phyloP scores from a whole-genome alignment of 2,329 filamentous ascomycete species.

The Arthrobotrys conoides region DNA sequence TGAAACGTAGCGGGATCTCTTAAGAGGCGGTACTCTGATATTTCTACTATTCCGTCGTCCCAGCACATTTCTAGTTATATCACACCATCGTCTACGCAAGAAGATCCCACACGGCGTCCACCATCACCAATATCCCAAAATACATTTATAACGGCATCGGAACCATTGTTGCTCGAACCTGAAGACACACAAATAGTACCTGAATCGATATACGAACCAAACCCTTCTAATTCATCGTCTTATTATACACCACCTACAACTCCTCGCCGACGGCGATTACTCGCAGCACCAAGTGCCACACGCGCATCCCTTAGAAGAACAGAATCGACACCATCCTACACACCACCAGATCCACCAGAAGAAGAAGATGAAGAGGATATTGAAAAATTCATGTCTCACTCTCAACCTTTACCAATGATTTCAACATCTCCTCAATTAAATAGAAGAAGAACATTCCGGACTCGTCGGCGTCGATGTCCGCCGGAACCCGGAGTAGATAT shows the following conservation, averaged over 20 bases:
- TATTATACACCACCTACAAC: conserved; percentile 39
- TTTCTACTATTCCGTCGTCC: conserved; percentile 44
- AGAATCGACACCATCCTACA: conserved; percentile 55
- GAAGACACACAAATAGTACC: conserved; percentile 7
- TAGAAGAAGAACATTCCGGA: conserved; percentile 29
- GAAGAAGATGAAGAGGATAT: conserved; percentile 32
- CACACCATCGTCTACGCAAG: conserved; percentile 47
- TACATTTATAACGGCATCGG: not conserved
- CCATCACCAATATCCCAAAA: not conserved
- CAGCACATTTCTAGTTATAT: conserved; percentile 37
- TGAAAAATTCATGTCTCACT: conserved; percentile 37
- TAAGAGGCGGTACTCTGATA: conserved; percentile 59
- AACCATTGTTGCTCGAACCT: conserved; percentile 1
- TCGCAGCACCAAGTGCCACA: conserved; percentile 36
- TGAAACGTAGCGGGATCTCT: conserved; percentile 58
- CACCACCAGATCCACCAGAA: conserved; percentile 37
- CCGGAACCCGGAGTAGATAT: conserved; percentile 51
- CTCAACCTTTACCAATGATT: conserved; percentile 46
- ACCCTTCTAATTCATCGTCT: conserved; percentile 22
- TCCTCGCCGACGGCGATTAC: conserved; percentile 47
- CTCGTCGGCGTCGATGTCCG: conserved; percentile 45
- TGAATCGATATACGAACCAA: conserved; percentile 18
- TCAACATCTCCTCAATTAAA: conserved; percentile 28
- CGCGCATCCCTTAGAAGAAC: conserved; percentile 47
- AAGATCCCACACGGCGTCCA: conserved; percentile 29